A percentile compares a stretch with the other conserved stretches of the same genome.
Conservation (phyloP, 2,329 filamentous ascomycete genomes). For the Pezicula radicicola region DNA sequence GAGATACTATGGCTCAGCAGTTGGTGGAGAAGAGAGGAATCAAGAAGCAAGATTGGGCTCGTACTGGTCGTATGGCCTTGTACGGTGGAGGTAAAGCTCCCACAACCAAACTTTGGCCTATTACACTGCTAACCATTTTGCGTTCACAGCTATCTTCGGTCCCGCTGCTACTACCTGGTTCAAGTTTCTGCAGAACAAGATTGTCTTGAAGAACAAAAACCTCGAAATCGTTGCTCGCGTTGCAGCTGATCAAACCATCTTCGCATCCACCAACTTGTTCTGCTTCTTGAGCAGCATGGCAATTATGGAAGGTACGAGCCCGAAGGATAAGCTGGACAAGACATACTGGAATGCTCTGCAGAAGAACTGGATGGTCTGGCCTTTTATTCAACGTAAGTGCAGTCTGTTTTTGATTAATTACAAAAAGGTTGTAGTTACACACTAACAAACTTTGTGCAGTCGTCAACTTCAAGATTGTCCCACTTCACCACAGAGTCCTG, state of each 20-base stretch:
- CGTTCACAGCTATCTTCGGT: conserved; percentile 57
- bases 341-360: conserved; percentile 59
- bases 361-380: conserved; percentile 72
- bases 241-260: conserved; percentile 61
- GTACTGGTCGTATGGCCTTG: conserved; percentile 75
- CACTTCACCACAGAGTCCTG: conserved; percentile 65
- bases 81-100: conserved; percentile 67
- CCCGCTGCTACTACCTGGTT: conserved; percentile 72
- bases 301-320: conserved; percentile 57
- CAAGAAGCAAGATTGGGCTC: conserved; percentile 68
- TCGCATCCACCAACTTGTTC: conserved; percentile 62
- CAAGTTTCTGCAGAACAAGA: conserved; percentile 58
- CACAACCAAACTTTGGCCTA: background rate
- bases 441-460: background rate
- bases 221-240: conserved; percentile 62
- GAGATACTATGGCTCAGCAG: conserved; percentile 90
- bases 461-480: conserved; percentile 69
- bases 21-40: conserved; percentile 78
- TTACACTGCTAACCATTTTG: conserved; percentile 10
- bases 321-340: conserved; percentile 56
- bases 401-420: no score
- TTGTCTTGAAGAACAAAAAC: conserved; percentile 55
- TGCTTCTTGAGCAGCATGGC: conserved; percentile 68
- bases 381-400: conserved; percentile 53
- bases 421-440: background rate